phyloP scores from a whole-genome alignment of 352 stramenopile genomes.

The Globisporangium nodosum region DNA sequence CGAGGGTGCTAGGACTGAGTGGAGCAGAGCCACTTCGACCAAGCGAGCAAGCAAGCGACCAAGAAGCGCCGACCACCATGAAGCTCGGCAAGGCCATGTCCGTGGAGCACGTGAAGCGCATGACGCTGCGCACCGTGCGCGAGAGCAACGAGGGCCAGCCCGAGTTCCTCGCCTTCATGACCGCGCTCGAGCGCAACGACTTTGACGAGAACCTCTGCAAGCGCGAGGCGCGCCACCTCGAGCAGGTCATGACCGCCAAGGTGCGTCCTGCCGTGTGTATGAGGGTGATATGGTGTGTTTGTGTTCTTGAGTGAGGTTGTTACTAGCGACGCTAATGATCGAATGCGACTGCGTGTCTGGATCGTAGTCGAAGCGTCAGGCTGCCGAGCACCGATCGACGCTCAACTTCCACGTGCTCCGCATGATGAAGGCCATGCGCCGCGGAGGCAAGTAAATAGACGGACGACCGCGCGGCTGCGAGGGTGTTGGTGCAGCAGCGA shows the following conservation, averaged over 20 bases:
- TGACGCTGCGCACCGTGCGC: conserved; percentile 82
- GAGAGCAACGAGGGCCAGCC: conserved; percentile 71
- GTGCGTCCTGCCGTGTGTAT: conserved; percentile 13
- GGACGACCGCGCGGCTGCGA: not conserved
- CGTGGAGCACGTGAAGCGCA: conserved; percentile 88
- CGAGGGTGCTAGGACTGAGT: no score
- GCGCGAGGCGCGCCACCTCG: conserved; percentile 74
- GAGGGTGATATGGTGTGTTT: not conserved
- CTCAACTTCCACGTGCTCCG: conserved; percentile 87
- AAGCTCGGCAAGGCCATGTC: conserved; percentile 77
- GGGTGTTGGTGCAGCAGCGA: not conserved
- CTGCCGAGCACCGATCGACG: conserved; percentile 71
- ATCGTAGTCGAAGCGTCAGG: conserved; percentile 44
- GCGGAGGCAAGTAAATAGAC: conserved; percentile 20
- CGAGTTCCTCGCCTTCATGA: conserved; percentile 83
- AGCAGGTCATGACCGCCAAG: conserved; percentile 71
- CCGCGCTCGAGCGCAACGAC: conserved; percentile 74
- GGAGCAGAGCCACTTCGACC: not conserved
- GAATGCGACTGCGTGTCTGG: not conserved
- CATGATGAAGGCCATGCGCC: conserved; percentile 77
- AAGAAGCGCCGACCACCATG: conserved; percentile 29
- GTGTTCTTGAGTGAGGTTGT: not conserved
- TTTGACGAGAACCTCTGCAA: conserved; percentile 82
- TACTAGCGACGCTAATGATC: not conserved
- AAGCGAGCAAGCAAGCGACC: conserved; percentile 10